phyloP scores from a whole-genome alignment of 345 rosid species.

The Mangifera indica region DNA sequence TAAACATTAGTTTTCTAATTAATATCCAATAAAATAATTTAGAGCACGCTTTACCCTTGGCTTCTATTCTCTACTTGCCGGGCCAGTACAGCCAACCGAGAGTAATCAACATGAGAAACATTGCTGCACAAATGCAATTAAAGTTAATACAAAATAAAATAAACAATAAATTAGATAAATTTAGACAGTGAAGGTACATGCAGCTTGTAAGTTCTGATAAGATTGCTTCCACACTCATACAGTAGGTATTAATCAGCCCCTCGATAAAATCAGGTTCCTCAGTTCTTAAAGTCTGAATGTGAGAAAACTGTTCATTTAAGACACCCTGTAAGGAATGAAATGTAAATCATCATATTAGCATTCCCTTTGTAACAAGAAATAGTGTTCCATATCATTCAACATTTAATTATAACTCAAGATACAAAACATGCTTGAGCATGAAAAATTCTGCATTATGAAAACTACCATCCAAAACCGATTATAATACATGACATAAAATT shows the following conservation, averaged over 20 bases:
- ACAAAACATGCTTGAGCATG: slow-evolving; percentile 2
- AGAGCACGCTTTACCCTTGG: slow-evolving; percentile 35
- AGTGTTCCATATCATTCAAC: not conserved
- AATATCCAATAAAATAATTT: not conserved
- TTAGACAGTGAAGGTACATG: slow-evolving; percentile 24
- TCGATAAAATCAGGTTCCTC: slow-evolving; percentile 39
- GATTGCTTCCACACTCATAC: slow-evolving; percentile 32
- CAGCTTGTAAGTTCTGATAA: slow-evolving; percentile 34
- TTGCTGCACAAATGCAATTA: slow-evolving; percentile 31
- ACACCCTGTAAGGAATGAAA: slow-evolving; percentile 37
- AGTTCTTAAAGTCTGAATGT: slow-evolving; percentile 33
- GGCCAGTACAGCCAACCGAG: slow-evolving; percentile 33
- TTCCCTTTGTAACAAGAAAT: slow-evolving; percentile 4
- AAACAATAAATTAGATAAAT: slow-evolving; percentile 1
- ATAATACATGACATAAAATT: not conserved
- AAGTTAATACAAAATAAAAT: slow-evolving; percentile 16
- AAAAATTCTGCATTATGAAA: slow-evolving; percentile 1
- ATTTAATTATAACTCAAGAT: slow-evolving; percentile 6
- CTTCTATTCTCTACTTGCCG: slow-evolving; percentile 38
- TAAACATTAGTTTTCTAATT: not conserved
- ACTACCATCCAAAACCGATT: not conserved
- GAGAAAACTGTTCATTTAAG: slow-evolving; percentile 34
- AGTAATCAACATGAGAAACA: slow-evolving; percentile 34
- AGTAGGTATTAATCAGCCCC: slow-evolving; percentile 40
- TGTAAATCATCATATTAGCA: not conserved